Conservation (phyloP, 2,329 filamentous ascomycete species). For the Penicillium glabrum region DNA sequence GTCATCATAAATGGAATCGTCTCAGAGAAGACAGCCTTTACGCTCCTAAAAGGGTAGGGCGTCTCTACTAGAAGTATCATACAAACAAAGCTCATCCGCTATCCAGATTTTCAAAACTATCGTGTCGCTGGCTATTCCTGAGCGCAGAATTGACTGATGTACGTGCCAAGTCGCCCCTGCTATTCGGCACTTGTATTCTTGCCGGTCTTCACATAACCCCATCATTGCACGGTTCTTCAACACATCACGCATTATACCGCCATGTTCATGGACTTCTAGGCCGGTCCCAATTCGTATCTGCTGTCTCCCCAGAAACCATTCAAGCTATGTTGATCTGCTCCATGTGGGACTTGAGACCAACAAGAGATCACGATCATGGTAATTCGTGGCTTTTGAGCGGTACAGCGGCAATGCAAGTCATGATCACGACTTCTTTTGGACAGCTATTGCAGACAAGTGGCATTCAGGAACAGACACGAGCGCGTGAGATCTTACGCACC, state of each 20-base stretch:
- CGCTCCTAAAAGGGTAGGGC: constrained; percentile 10
- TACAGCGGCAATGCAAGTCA: constrained; percentile 12
- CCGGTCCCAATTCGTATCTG: constrained; percentile 6
- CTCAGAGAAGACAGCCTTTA: constrained; percentile 4
- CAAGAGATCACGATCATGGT: constrained; percentile 11
- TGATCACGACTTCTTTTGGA: constrained; percentile 13
- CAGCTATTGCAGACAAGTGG: neutral
- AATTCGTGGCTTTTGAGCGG: constrained; percentile 16
- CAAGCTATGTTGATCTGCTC: constrained; percentile 16
- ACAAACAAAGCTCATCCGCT: neutral
- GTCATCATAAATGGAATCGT: constrained; percentile 7
- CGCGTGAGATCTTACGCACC: constrained; percentile 10
- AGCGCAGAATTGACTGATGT: constrained; percentile 3
- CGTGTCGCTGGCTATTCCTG: constrained; percentile 17
- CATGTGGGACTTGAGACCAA: constrained; percentile 17
- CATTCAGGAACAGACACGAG: neutral
- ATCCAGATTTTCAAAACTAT: constrained; percentile 11
- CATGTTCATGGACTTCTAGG: constrained; percentile 10
- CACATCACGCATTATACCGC: constrained; percentile 10
- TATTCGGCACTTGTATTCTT: constrained; percentile 14
- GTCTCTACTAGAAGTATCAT: neutral
- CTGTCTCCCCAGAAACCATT: constrained; percentile 9
- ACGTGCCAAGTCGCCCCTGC: constrained; percentile 9
- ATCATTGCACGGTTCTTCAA: constrained; percentile 10
- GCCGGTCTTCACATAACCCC: constrained; percentile 11